Base-by-base conservation (phyloP, 495 filamentous ascomycete species). In the Geopyxis carbonaria region DNA sequence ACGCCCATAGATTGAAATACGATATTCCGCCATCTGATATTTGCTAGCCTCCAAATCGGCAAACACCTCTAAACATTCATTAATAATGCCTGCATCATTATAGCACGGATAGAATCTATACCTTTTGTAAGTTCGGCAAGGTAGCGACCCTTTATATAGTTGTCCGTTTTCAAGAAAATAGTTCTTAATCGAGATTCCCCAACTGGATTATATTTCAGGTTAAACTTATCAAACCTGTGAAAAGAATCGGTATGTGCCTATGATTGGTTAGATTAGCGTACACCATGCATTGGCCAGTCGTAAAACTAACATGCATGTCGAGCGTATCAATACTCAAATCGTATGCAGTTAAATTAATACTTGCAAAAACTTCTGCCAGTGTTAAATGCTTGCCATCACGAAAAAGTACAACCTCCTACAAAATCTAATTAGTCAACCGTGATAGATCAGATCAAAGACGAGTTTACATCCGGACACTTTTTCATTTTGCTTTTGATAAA, bases 401-500 rank as follows among this genome's bases (percentile, higher is more conserved):
- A 57, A 75, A 93, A 38, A 95, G 68, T 13, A 97, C 89, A 23
- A 86, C 75, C 63, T 97, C 89, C 52, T 56, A 43, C 20, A 11
- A 48, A 27, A 41, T 20, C 10, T 16, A 38, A n/a, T 34, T 34
- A 36, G 35, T 24, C n/a, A 25, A 44, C 19, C 5, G n/a, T 34
- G 18, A 14, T 9, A 16, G 11, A 2, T 2, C 27, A 41, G 11
- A 41, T 14, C 38, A 9, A 14, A 14, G 27, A n/a, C 25, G 11
- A 15, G 34, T 44, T 25, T 25, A 56, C 53, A 55, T 94, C 78
- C 2, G 83, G 85, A 4, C 67, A 87, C 56, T 91, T 95, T 67
- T 93, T 93, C 80, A 97, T 93, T 61, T 94, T 95, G 63, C 82
- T 92, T 59, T 97, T 97, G 61, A 97, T 97, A 59, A 95, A 97